Percentiles rank a stretch among this genome's conserved stretches.
phyloP scores from a whole-genome alignment of 2,329 filamentous ascomycete species.

The Cladorrhinum sp. region DNA sequence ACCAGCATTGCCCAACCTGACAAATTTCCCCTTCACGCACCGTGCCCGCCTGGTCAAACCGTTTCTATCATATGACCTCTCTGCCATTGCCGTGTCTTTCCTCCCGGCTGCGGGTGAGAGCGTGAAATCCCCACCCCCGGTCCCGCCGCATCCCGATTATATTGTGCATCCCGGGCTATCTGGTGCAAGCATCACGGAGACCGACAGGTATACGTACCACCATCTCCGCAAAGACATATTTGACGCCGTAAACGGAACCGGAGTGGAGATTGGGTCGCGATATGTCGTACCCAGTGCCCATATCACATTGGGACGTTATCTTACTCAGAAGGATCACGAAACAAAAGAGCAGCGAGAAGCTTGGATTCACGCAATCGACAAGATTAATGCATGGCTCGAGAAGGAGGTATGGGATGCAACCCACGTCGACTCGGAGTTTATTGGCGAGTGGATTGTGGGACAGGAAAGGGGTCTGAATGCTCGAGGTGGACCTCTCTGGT shows the following conservation, averaged over 20 bases:
- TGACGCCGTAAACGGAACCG: slow-evolving; percentile 55
- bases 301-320: slow-evolving; percentile 80
- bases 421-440: slow-evolving; percentile 39
- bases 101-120: slow-evolving; percentile 70
- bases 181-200: slow-evolving; percentile 4
- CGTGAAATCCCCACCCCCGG: slow-evolving; percentile 38
- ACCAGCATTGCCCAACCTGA: slow-evolving; percentile 55
- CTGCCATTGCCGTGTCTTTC: slow-evolving; percentile 83
- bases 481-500: slow-evolving; percentile 77
- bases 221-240: slow-evolving; percentile 82
- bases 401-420: slow-evolving; percentile 64
- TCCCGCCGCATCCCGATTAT: slow-evolving; percentile 34
- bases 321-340: slow-evolving; percentile 63
- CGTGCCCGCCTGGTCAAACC: slow-evolving; percentile 77
- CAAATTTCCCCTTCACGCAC: slow-evolving; percentile 63
- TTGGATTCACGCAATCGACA: slow-evolving; percentile 70
- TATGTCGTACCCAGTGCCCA: slow-evolving; percentile 90
- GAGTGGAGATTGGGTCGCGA: slow-evolving; percentile 69
- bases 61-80: slow-evolving; percentile 76
- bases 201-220: slow-evolving; percentile 78
- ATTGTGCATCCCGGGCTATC: slow-evolving; percentile 34
- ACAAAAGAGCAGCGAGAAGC: slow-evolving; percentile 54
- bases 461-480: slow-evolving; percentile 78
- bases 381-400: slow-evolving; percentile 73
- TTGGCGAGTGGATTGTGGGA: slow-evolving; percentile 82